phyloP scores from a whole-genome alignment of 73 alveolate genomes.

The Stentor coeruleus region DNA sequence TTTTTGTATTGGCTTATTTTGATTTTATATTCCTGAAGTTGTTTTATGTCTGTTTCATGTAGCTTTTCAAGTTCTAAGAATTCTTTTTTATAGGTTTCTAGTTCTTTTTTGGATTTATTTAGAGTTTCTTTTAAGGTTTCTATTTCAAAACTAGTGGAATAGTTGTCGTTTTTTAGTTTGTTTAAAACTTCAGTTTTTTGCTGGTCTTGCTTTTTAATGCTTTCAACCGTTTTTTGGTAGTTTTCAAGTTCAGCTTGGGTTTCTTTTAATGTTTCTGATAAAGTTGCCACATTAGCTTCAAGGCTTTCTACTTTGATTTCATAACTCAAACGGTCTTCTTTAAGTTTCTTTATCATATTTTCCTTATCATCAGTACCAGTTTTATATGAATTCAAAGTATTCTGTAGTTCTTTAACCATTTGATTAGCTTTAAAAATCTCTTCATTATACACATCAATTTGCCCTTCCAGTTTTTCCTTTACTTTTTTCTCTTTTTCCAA shows the following conservation, averaged over 20 bases:
- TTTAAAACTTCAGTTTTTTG: background rate
- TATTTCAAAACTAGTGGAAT: no score
- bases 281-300: background rate
- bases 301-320: background rate
- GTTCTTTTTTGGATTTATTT: background rate
- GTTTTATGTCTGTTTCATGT: background rate
- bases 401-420: background rate
- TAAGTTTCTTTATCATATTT: background rate
- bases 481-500: background rate
- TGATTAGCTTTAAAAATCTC: background rate
- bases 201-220: background rate
- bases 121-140: background rate
- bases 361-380: constrained; percentile 4
- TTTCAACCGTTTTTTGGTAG: background rate
- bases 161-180: background rate
- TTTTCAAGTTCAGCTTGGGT: constrained; percentile 5
- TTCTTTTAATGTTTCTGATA: constrained; percentile 2
- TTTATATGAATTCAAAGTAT: background rate
- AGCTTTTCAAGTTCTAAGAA: background rate
- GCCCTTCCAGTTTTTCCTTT: background rate
- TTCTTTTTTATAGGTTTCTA: background rate
- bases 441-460: background rate
- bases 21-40: background rate
- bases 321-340: background rate
- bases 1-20: background rate